Conservation (phyloP, 805 yeast species). For the Ogataea naganishii region DNA sequence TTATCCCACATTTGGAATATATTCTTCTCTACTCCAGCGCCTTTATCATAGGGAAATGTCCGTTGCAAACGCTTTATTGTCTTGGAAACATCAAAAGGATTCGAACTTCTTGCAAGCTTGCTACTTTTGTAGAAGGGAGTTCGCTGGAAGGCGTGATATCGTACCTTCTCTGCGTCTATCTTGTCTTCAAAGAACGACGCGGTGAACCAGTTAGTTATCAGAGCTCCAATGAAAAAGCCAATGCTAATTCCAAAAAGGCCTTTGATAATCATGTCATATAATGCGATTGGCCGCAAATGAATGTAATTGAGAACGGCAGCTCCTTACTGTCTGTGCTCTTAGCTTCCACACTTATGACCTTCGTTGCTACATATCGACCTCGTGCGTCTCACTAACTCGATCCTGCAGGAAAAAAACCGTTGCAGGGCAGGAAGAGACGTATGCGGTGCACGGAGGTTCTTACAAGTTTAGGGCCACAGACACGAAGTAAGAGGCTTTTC, state of each 20-base stretch:
- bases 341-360: background rate
- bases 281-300: background rate
- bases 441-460: no score
- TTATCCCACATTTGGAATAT: background rate
- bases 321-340: background rate
- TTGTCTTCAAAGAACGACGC: background rate
- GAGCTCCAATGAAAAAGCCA: constrained; percentile 1
- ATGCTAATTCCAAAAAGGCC: background rate
- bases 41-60: background rate
- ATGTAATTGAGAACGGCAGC: background rate
- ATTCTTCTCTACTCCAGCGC: background rate
- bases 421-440: no score
- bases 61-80: constrained; percentile 1
- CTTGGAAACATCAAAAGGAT: background rate
- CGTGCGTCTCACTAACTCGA: no score
- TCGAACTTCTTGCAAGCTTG: background rate
- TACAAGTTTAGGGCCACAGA: no score
- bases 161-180: background rate
- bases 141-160: background rate
- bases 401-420: no score
- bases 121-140: background rate
- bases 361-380: no score
- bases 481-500: no score
- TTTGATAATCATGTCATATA: background rate
- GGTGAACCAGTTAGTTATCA: background rate